Evolutionary conservation across 2,329 filamentous ascomycete genomes (phyloP), one percentile per base, ranked within the genome.

Genomic region (Paradendryphiella salina): DNA sequence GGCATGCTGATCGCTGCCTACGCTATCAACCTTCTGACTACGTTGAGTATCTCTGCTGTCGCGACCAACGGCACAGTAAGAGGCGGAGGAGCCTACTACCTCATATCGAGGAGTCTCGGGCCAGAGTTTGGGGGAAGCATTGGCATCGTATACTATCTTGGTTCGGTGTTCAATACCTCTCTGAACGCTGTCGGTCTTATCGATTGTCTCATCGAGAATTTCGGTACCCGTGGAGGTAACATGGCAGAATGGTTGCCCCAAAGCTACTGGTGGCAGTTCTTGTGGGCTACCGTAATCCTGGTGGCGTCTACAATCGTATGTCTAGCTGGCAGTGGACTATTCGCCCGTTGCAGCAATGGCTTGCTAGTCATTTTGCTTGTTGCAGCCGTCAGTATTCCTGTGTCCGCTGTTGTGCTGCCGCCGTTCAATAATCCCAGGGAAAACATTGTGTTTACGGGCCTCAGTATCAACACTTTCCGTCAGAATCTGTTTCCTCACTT

Each of bases 61-160:
- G 90, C 90, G 28, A 92, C 89, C 2, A 96, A 96, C 70, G 90
- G 90, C 20, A 92, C 91, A 38, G 90, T 96, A 48, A 86, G 89
- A 62, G 90, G 90, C 11, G 90, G 90, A 11, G 90, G 90, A 43
- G 89, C 90, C 31, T 96, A 96, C 69, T 96, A 93, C 64, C 78
- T 96, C 49, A 95, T 96, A 50, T 95, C 90, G 5, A 82, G 90
- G 54, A 92, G 88, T 36, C 76, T 96, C 3, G 90, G 90, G 0
- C 90, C 90, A 5, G 90, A 96, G 65, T 96, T 96, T 68, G 90
- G 90, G 20, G 90, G 90, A 13, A 90, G 89, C 1, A 95, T 96
- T 57, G 90, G 90, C 1, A 81, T 95, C 18, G 83, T 96, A 10
- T 95, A 95, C 73, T 96, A 94, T 69, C 78, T 95, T n/a, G 89